Conservation (phyloP, 148 eudicot genomes). For the Chenopodium formosanum region DNA sequence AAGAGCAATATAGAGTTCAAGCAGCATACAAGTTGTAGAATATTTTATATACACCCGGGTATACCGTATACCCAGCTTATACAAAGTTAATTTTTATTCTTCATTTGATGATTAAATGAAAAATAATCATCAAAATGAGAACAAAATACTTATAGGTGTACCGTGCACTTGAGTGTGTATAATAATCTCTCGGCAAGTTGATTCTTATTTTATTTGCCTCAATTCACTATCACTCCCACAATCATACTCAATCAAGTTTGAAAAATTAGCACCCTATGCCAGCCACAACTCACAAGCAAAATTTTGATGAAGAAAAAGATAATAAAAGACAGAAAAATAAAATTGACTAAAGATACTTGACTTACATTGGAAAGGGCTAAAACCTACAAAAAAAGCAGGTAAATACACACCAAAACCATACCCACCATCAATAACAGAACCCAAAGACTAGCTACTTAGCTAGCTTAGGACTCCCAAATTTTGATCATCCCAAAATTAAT, state of each 20-base stretch:
- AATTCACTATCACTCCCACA: neutral
- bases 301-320: neutral
- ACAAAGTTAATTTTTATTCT: too few species aligned
- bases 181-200: too few species aligned
- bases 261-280: neutral
- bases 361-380: conserved; percentile 23
- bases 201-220: too few species aligned
- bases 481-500: neutral
- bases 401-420: conserved; percentile 32
- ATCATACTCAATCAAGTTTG: too few species aligned
- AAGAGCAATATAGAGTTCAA: too few species aligned
- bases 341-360: conserved; percentile 3
- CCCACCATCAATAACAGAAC: conserved; percentile 33
- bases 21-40: too few species aligned
- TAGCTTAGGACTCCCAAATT: neutral
- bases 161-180: too few species aligned
- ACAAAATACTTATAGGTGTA: too few species aligned
- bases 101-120: too few species aligned
- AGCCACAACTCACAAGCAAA: neutral
- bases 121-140: too few species aligned
- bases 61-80: too few species aligned
- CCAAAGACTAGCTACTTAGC: conserved; percentile 14
- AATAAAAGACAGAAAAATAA: neutral
- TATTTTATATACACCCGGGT: too few species aligned
- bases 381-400: conserved; percentile 24